Conservation (phyloP, 768 basidiomycete species). For the Dictyophora rubrovolvata region DNA sequence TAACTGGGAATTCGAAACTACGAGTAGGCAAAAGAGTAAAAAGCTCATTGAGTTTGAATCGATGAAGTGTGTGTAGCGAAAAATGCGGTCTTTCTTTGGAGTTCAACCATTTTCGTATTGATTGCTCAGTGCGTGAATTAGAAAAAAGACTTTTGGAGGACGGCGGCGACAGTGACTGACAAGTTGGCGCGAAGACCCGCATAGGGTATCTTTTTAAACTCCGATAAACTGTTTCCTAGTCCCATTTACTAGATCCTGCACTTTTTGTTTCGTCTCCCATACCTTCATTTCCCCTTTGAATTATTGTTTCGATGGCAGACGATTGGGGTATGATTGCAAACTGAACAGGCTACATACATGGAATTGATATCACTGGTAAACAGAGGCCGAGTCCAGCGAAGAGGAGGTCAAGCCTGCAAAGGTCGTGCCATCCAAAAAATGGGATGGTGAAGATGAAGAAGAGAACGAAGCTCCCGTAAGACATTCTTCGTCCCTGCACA, state of each 20-base stretch:
- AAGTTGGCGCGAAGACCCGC: not conserved
- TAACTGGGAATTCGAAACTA: not conserved
- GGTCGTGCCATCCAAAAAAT: slow-evolving; percentile 45
- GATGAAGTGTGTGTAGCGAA: not conserved
- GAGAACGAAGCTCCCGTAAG: slow-evolving; percentile 68
- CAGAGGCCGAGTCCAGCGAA: slow-evolving; percentile 6
- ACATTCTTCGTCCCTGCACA: slow-evolving; percentile 13
- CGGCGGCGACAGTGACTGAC: not conserved
- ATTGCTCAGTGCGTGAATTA: not conserved
- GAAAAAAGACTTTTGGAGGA: not conserved
- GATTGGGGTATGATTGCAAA: slow-evolving; percentile 3
- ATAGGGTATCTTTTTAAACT: not conserved
- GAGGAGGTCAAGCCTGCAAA: slow-evolving; percentile 2
- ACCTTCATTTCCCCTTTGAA: not conserved
- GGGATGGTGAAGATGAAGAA: slow-evolving; percentile 90
- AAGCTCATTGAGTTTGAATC: not conserved
- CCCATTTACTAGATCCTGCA: not conserved
- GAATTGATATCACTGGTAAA: not conserved
- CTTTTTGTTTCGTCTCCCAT: slow-evolving; percentile 1
- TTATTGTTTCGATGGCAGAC: slow-evolving; percentile 3
- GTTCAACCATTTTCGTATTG: not conserved
- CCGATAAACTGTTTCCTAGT: not conserved
- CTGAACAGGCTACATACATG: not conserved
- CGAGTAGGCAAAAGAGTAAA: slow-evolving; percentile 5
- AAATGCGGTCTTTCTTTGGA: not conserved